phyloP scores from a whole-genome alignment of 495 filamentous ascomycete species.

The Talaromyces trachyspermus region DNA sequence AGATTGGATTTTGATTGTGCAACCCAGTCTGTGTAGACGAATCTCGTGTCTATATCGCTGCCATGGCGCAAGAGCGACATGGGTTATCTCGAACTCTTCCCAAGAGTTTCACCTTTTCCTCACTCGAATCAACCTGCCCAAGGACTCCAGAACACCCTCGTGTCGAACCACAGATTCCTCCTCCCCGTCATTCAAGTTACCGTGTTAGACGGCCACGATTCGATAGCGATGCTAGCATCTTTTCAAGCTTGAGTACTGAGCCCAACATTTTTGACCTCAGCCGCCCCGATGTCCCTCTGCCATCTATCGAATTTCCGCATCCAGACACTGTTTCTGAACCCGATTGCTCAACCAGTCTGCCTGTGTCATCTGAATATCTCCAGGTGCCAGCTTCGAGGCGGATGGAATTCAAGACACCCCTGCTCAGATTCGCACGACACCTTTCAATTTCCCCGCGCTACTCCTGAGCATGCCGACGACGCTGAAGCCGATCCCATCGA shows the following conservation, averaged over 20 bases:
- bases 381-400: constrained; percentile 42
- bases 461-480: constrained; percentile 27
- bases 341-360: constrained; percentile 16
- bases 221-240: constrained; percentile 38
- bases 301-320: constrained; percentile 52
- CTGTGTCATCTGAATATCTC: constrained; percentile 31
- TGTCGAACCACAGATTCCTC: constrained; percentile 32
- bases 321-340: constrained; percentile 14
- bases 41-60: constrained; percentile 10
- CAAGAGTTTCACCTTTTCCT: constrained; percentile 58
- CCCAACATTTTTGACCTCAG: constrained; percentile 22
- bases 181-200: constrained; percentile 47
- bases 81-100: constrained; percentile 58
- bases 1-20: background rate
- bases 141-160: constrained; percentile 51
- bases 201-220: constrained; percentile 38
- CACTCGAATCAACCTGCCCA: constrained; percentile 42
- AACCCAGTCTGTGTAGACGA: background rate
- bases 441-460: constrained; percentile 21
- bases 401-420: constrained; percentile 57
- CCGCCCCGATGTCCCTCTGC: constrained; percentile 41
- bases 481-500: constrained; percentile 33
- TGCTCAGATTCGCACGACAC: constrained; percentile 42
- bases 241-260: constrained; percentile 28
- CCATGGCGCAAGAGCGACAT: constrained; percentile 43